Evolutionary conservation across 2,329 filamentous ascomycete species (phyloP).

Genomic region (Xylaria sp.): DNA sequence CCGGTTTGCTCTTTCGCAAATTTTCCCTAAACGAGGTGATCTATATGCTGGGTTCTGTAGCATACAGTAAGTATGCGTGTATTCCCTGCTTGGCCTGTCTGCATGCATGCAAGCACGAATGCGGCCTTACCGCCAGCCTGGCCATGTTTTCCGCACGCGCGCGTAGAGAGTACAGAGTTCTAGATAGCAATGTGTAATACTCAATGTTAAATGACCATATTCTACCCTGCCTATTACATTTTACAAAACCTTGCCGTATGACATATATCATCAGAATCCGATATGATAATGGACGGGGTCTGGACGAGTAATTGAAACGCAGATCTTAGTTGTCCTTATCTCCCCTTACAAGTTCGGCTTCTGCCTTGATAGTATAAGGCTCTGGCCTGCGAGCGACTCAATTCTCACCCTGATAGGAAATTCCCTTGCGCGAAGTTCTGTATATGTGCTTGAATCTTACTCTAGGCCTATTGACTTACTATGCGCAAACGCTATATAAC

Average conservation of each 20-base stretch:
- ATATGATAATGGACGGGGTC: slow-evolving; percentile 18
- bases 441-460: background rate
- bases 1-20: slow-evolving; percentile 12
- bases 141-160: background rate
- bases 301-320: background rate
- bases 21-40: slow-evolving; percentile 5
- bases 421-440: slow-evolving; percentile 14
- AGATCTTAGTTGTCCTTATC: slow-evolving; percentile 15
- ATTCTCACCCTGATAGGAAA: background rate
- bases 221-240: background rate
- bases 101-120: slow-evolving; percentile 17
- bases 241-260: background rate
- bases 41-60: background rate
- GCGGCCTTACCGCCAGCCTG: slow-evolving; percentile 12
- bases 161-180: background rate
- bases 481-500: background rate
- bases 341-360: background rate
- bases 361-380: slow-evolving; percentile 8
- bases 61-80: background rate
- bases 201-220: background rate
- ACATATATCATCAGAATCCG: background rate
- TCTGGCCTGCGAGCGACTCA: background rate
- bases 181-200: slow-evolving; percentile 1
- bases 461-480: background rate
- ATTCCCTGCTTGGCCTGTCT: slow-evolving; percentile 2